Evolutionary conservation across 352 stramenopile genomes (phyloP).

Genomic region (Phytopythium aichiense): DNA sequence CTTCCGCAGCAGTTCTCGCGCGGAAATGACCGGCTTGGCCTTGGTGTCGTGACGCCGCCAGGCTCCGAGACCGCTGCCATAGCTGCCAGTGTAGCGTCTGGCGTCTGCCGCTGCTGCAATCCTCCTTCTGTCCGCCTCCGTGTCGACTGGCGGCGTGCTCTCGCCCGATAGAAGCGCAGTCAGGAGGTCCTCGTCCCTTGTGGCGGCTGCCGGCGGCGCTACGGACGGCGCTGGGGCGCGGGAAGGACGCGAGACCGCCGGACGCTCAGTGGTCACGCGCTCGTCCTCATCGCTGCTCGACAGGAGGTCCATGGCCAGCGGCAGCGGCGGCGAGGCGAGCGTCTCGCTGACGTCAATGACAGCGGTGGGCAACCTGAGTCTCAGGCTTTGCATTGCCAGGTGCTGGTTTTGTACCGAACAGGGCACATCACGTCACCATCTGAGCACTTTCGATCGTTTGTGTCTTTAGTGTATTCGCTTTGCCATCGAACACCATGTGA

Average conservation of each 20-base stretch:
- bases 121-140: background rate
- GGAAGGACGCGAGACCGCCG: background rate
- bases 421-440: too few species aligned
- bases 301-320: slow-evolving; percentile 52
- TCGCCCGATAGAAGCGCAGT: background rate
- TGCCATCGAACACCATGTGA: too few species aligned
- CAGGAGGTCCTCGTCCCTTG: background rate
- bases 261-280: slow-evolving; percentile 1
- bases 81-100: background rate
- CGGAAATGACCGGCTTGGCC: slow-evolving; percentile 59
- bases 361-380: too few species aligned
- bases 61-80: background rate
- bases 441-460: too few species aligned
- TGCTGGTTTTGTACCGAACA: too few species aligned
- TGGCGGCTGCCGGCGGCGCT: background rate
- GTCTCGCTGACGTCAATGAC: too few species aligned
- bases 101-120: background rate
- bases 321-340: background rate
- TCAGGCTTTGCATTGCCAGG: too few species aligned
- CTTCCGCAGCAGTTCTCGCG: slow-evolving; percentile 49
- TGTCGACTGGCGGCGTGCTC: background rate
- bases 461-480: too few species aligned
- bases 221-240: slow-evolving; percentile 5
- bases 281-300: slow-evolving; percentile 58
- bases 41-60: background rate